Evolutionary conservation across 129 eudicot genomes (phyloP), one percentile per base, ranked within the genome.

Genomic region (Lonicera japonica): DNA sequence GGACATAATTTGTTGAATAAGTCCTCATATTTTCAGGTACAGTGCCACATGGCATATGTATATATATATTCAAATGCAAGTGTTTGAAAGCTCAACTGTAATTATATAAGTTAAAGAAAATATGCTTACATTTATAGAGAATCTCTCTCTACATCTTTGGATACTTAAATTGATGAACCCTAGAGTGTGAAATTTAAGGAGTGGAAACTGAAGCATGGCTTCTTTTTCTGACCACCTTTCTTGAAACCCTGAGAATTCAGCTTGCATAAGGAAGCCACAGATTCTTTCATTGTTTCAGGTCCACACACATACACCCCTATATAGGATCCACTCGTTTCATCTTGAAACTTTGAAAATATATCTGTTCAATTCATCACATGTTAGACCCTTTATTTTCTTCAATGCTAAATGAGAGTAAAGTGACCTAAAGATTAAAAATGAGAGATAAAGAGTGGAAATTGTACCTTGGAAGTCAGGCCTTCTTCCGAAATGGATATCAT

Each of bases 301-400:
- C 97, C 97, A 68, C 95, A 86, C 68, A 84, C 90, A 43, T 84
- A 78, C 18, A 91, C 90, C 12, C 95, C 97, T 22, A 82, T 64
- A 24, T 72, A 70, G 21, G 82, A 81, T 66, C 80, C 97, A 4
- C 75, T 67, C 34, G 57, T 67, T 75, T 84, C 86, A 0, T 67
- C 77, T 14, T 77, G 41, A 58, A 77, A 70, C 63, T 71, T 68
- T 19, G 83, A 54, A 58, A 91, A 68, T 58, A 79, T 58, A 48
- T 83, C 95, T 90, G 94, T 56, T 56, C 60, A 70, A 63, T 60
- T 25, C 21, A 25, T 60, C 21, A 8, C 54, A 55, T 40, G 70
- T 73, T 70, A 66, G 71, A 22, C 0, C 18, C 25, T 55, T 52
- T 40, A 23, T 51, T 0, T 25, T 63, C 18, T 6, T 19, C 54